Conservation (phyloP, 768 basidiomycete species). For the Serendipita sp. region DNA sequence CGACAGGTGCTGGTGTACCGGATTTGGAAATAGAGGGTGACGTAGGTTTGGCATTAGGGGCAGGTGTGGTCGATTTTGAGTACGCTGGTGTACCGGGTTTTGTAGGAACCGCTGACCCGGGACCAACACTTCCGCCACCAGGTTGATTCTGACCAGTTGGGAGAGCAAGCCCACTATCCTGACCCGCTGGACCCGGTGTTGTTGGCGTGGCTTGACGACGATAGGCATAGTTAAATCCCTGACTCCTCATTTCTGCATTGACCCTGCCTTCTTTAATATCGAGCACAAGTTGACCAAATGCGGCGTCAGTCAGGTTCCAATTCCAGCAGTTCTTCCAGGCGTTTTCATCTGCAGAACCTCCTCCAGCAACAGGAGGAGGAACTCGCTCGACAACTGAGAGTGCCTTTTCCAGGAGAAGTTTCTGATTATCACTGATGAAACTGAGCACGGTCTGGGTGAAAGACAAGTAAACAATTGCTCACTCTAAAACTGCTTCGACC, state of each 20-base stretch:
- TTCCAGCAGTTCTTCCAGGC: slow-evolving; percentile 99
- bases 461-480: slow-evolving; percentile 10
- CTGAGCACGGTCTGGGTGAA: background rate
- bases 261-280: slow-evolving; percentile 86
- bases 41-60: slow-evolving; percentile 18
- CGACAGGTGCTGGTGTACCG: slow-evolving; percentile 21
- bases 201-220: slow-evolving; percentile 48
- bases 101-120: slow-evolving; percentile 11
- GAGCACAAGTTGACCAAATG: slow-evolving; percentile 74
- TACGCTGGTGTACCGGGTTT: slow-evolving; percentile 22
- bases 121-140: slow-evolving; percentile 15
- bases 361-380: slow-evolving; percentile 36
- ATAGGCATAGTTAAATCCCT: slow-evolving; percentile 95
- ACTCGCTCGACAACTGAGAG: slow-evolving; percentile 69
- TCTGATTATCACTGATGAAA: slow-evolving; percentile 49
- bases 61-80: slow-evolving; percentile 17
- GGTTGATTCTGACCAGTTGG: slow-evolving; percentile 19
- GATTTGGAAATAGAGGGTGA: slow-evolving; percentile 20
- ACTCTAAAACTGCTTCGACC: slow-evolving; percentile 80
- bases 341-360: slow-evolving; percentile 58
- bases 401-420: slow-evolving; percentile 75
- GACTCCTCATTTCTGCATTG: slow-evolving; percentile 80
- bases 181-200: slow-evolving; percentile 18
- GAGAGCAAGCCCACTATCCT: background rate
- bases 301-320: slow-evolving; percentile 95